Conservation (phyloP, 2,329 filamentous ascomycete species). For the Epichloe scottii region DNA sequence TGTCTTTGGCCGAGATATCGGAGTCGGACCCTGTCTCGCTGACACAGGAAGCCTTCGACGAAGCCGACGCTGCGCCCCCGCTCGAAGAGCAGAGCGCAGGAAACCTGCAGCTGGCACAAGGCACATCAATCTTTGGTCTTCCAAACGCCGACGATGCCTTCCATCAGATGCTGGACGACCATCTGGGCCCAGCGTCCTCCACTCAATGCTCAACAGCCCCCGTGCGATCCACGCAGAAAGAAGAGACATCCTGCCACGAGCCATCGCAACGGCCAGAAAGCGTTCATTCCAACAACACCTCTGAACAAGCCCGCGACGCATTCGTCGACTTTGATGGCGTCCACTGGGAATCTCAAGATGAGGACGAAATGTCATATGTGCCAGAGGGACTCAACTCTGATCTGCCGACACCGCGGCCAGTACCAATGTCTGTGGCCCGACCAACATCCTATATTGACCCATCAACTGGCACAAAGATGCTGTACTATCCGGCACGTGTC, state of each 20-base stretch:
- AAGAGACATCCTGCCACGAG: not conserved
- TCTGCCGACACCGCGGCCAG: constrained; percentile 15
- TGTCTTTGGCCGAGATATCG: constrained; percentile 42
- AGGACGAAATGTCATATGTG: constrained; percentile 14
- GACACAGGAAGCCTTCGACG: constrained; percentile 39
- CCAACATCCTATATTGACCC: constrained; percentile 51
- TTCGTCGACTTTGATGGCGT: constrained; percentile 77
- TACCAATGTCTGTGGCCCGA: constrained; percentile 18
- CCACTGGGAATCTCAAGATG: constrained; percentile 50
- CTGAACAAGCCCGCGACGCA: constrained; percentile 51
- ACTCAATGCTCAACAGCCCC: not conserved
- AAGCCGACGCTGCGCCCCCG: constrained; percentile 33
- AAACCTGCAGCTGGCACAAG: constrained; percentile 13
- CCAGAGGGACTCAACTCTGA: constrained; percentile 11
- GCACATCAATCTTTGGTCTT: constrained; percentile 18
- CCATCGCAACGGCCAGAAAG: constrained; percentile 24
- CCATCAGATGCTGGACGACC: constrained; percentile 20
- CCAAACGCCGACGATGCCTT: constrained; percentile 21
- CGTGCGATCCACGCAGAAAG: not conserved
- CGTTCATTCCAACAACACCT: constrained; percentile 46
- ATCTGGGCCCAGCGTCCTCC: constrained; percentile 5
- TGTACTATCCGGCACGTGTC: constrained; percentile 91
- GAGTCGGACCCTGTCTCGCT: constrained; percentile 42
- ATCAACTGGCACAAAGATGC: constrained; percentile 64
- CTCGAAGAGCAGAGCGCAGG: constrained; percentile 25